Conservation (phyloP, 352 stramenopile genomes). For the Phytophthora tentaculata region DNA sequence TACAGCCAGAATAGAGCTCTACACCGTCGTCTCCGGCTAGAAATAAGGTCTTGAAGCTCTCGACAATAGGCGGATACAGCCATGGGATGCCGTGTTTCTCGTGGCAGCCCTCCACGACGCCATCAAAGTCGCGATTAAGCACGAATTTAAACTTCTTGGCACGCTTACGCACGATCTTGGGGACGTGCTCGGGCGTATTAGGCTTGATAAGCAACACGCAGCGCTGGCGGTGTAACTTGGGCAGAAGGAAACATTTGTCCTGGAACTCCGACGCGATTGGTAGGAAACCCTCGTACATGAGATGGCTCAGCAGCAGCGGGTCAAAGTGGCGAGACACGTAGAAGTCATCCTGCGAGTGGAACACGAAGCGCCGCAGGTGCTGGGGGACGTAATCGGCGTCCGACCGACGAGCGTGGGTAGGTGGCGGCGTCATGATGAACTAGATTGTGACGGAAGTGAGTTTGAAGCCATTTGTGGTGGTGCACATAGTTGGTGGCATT, state of each 20-base stretch:
- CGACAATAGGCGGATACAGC: slow-evolving; percentile 92
- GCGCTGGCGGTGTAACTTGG: slow-evolving; percentile 91
- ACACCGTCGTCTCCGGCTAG: slow-evolving; percentile 58
- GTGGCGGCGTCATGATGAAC: not conserved
- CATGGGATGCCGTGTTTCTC: slow-evolving; percentile 93
- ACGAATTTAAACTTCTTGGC: slow-evolving; percentile 87
- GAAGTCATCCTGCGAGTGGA: slow-evolving; percentile 94
- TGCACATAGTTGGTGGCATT: not conserved
- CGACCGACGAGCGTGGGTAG: slow-evolving; percentile 25
- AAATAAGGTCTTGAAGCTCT: slow-evolving; percentile 80
- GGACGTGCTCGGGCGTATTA: slow-evolving; percentile 69
- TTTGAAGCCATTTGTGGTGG: slow-evolving; percentile 12
- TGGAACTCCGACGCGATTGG: slow-evolving; percentile 91
- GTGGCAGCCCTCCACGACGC: slow-evolving; percentile 91
- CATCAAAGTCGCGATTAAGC: slow-evolving; percentile 90
- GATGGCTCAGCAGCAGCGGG: slow-evolving; percentile 84
- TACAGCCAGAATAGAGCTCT: slow-evolving; percentile 58
- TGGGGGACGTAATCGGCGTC: slow-evolving; percentile 88
- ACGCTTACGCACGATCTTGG: slow-evolving; percentile 91
- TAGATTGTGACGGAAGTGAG: not conserved
- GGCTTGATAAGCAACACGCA: slow-evolving; percentile 81
- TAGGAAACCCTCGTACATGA: slow-evolving; percentile 96
- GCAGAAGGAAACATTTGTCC: slow-evolving; percentile 74
- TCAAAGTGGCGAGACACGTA: slow-evolving; percentile 93
- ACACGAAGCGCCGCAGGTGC: slow-evolving; percentile 85